Conservation (phyloP, 768 basidiomycete genomes). For the Tulasnella sp. region DNA sequence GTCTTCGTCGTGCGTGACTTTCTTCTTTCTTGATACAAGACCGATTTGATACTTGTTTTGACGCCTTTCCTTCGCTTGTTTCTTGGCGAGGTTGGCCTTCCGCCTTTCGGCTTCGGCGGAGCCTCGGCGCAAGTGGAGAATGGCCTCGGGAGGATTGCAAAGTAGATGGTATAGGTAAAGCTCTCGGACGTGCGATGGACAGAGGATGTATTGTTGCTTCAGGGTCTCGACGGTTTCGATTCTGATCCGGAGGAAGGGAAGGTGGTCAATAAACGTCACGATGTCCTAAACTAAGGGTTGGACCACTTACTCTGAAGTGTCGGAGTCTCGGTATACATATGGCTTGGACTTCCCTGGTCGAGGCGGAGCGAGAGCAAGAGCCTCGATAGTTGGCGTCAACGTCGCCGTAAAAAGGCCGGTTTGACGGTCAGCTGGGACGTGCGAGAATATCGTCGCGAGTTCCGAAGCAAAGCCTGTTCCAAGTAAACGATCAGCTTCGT, state of each 20-base stretch:
- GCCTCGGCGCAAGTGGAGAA: slow-evolving; percentile 50
- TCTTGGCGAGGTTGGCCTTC: not conserved
- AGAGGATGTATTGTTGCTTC: slow-evolving; percentile 90
- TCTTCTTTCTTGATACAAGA: not conserved
- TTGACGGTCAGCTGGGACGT: slow-evolving; percentile 85
- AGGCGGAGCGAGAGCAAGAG: slow-evolving; percentile 90
- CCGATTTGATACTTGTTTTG: slow-evolving; percentile 1
- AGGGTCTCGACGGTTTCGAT: slow-evolving; percentile 91
- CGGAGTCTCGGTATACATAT: slow-evolving; percentile 54
- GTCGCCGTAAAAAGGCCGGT: slow-evolving; percentile 98
- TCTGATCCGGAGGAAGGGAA: slow-evolving; percentile 56
- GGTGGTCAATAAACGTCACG: not conserved
- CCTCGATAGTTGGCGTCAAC: slow-evolving; percentile 97
- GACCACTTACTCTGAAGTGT: too few relatives aligned
- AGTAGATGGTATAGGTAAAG: slow-evolving; percentile 82
- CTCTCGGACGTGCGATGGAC: slow-evolving; percentile 87
- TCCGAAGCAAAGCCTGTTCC: slow-evolving; percentile 95
- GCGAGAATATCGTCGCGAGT: slow-evolving; percentile 92
- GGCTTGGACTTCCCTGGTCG: slow-evolving; percentile 83
- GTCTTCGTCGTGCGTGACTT: not conserved
- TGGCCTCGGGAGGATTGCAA: slow-evolving; percentile 76
- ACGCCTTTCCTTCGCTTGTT: not conserved
- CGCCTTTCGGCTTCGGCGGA: slow-evolving; percentile 34
- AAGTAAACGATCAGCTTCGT: slow-evolving; percentile 90
- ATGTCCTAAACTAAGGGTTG: not conserved